phyloP scores from a whole-genome alignment of 2,329 filamentous ascomycete genomes.

The Diaporthe australafricana region DNA sequence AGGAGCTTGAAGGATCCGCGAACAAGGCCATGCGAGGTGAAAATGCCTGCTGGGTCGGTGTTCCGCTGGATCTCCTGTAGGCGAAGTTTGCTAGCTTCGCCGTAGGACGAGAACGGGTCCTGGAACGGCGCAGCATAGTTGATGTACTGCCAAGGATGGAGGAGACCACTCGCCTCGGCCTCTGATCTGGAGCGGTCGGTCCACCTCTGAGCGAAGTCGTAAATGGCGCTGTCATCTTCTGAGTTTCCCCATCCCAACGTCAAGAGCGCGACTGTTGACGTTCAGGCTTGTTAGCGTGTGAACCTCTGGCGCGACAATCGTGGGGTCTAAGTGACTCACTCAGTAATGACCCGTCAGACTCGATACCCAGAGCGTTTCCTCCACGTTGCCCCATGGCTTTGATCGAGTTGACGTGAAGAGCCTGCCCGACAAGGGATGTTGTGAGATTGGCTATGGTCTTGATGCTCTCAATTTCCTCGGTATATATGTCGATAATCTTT shows the following conservation, averaged over 20 bases:
- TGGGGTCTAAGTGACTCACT: background rate
- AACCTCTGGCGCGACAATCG: background rate
- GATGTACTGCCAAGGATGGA: slow-evolving; percentile 15
- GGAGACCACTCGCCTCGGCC: background rate
- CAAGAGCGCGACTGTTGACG: background rate
- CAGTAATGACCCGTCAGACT: background rate
- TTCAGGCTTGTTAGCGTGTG: background rate
- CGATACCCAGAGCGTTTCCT: background rate
- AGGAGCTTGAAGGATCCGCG: background rate
- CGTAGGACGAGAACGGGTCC: slow-evolving; percentile 3
- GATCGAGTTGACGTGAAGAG: background rate
- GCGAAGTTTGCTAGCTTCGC: background rate
- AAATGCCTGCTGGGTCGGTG: background rate
- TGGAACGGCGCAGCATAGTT: slow-evolving; percentile 8
- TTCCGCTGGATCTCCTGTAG: background rate
- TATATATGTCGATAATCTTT: background rate
- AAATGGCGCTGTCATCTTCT: background rate
- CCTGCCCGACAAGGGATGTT: background rate
- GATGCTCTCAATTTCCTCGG: background rate
- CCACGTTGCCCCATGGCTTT: background rate
- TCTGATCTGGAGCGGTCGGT: background rate
- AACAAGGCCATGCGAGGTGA: background rate
- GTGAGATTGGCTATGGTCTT: background rate
- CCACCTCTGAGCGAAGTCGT: background rate
- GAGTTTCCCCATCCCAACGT: background rate